These are phyloP conservation scores for Acidiella bohemica DNA, from an alignment of 495 filamentous ascomycete genomes.

Conservation along the genomic window DNA sequence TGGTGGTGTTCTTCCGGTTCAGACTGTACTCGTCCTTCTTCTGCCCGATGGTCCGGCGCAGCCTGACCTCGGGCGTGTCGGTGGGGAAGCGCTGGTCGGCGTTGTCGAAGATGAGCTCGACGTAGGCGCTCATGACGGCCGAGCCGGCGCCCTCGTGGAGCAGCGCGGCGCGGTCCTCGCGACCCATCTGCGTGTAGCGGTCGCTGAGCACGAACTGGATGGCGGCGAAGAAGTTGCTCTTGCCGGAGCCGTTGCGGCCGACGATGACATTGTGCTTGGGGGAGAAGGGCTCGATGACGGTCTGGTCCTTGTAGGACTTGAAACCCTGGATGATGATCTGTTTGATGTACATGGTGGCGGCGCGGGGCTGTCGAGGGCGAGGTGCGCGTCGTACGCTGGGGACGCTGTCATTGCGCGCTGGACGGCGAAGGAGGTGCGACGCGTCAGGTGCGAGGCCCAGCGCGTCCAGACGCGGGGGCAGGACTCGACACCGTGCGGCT, in stretches of 20 bases:
- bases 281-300: conserved; percentile 95
- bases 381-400: too few species aligned
- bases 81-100: conserved; percentile 91
- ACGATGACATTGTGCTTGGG: conserved; percentile 98
- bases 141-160: conserved; percentile 95
- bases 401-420: too few species aligned
- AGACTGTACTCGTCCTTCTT: conserved; percentile 99
- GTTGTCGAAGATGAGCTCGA: conserved; percentile 98
- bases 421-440: too few species aligned
- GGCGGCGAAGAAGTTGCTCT: conserved; percentile 99
- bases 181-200: conserved; percentile 87
- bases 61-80: conserved; percentile 74
- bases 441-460: too few species aligned
- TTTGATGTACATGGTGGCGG: conserved; percentile 87
- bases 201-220: conserved; percentile 98
- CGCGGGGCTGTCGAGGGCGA: too few species aligned
- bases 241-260: conserved; percentile 95
- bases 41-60: conserved; percentile 84
- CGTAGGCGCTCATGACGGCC: conserved; percentile 96
- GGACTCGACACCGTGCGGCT: too few species aligned
- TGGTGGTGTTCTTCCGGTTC: conserved; percentile 90
- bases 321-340: conserved; percentile 99
- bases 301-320: conserved; percentile 99
- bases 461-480: too few species aligned
- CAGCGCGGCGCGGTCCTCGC: conserved; percentile 89